Percentiles rank a stretch among this genome's conserved stretches.
These are phyloP conservation scores for Diplocarpon mali DNA, from an alignment of 2,329 filamentous ascomycete species.

Conservation along the genomic window DNA sequence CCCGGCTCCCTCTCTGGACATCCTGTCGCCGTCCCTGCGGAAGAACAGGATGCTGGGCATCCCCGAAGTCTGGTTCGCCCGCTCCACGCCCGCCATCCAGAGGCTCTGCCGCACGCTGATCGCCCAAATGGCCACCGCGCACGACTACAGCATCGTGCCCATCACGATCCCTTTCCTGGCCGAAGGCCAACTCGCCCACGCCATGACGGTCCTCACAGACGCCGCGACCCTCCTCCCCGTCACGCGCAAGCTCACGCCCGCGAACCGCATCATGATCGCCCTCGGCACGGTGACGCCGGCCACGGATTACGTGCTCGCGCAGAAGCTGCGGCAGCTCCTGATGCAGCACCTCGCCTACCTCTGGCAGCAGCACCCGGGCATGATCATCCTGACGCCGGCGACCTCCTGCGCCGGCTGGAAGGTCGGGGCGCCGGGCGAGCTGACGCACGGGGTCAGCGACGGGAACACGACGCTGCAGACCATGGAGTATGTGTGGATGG, in stretches of 20 bases:
- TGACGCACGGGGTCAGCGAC: slow-evolving; percentile 61
- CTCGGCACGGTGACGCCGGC: slow-evolving; percentile 53
- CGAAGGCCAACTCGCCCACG: slow-evolving; percentile 67
- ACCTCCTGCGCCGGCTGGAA: slow-evolving; percentile 64
- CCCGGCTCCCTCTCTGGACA: slow-evolving; percentile 38
- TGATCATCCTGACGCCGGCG: slow-evolving; percentile 71
- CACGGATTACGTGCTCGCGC: slow-evolving; percentile 59
- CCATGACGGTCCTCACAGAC: slow-evolving; percentile 64
- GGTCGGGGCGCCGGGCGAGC: slow-evolving; percentile 44
- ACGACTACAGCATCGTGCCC: slow-evolving; percentile 40
- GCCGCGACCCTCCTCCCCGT: slow-evolving; percentile 33
- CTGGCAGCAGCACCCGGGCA: slow-evolving; percentile 57
- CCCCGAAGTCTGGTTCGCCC: slow-evolving; percentile 55
- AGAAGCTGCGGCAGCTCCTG: slow-evolving; percentile 59
- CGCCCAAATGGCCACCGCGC: slow-evolving; percentile 40
- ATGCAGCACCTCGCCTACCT: slow-evolving; percentile 69
- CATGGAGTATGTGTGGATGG: slow-evolving; percentile 78
- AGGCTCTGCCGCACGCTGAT: slow-evolving; percentile 50
- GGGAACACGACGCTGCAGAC: slow-evolving; percentile 57
- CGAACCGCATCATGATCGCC: slow-evolving; percentile 59
- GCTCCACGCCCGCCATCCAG: slow-evolving; percentile 52
- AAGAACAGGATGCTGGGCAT: slow-evolving; percentile 49
- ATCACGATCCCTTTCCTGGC: slow-evolving; percentile 53
- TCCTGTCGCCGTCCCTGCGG: slow-evolving; percentile 28
- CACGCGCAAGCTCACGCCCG: slow-evolving; percentile 32